Base-by-base conservation (phyloP, 257 asterid genomes). In the Thymus mandschuricus region DNA sequence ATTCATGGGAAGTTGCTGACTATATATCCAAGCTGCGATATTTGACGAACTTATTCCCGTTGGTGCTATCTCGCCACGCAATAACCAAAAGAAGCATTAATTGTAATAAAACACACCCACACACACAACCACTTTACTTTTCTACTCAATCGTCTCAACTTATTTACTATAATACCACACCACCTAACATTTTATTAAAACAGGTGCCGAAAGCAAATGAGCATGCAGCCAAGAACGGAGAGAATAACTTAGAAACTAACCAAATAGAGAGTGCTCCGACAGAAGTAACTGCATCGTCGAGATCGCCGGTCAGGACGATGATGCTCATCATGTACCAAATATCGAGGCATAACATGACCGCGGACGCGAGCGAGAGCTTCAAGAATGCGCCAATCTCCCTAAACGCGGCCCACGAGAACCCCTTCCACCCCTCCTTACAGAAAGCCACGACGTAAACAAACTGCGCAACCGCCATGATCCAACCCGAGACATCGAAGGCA, bases 341-440 rank as follows among this genome's bases (percentile, higher is more conserved):
- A 75, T 92, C 98, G 56, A 92, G 70, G 76, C 96, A 92, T 60
- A 90, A 46, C 98, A 92, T 92, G 30, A 90, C 82, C 11, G 98
- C 97, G 3, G 98, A 90, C 2, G 97, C 96, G n/a, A 92, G 60
- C 0, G 98, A 92, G 3, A 92, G 90, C 82, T 91, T 84, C 57
- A 92, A 95, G 64, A 92, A 92, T 0, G 86, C 84, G 93, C 97
- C 84, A 1, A 92, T 87, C 44, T 92, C 97, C 11, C 64, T 75
- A 54, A 92, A 88, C 0, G 95, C 92, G 2, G 79, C 48, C 80
- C 69, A 58, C 0, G 97, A 90, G 76, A 87, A 86, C 9, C 97
- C 98, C n/a, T 59, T 86, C 98, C 98, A 92, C 4, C 96, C 91
- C 13, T 92, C 97, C 78, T 80, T 81, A 56, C 98, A 90, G 95